These are phyloP conservation scores for Ramalina intermedia DNA, from an alignment of 495 filamentous ascomycete genomes.

Conservation along the genomic window DNA sequence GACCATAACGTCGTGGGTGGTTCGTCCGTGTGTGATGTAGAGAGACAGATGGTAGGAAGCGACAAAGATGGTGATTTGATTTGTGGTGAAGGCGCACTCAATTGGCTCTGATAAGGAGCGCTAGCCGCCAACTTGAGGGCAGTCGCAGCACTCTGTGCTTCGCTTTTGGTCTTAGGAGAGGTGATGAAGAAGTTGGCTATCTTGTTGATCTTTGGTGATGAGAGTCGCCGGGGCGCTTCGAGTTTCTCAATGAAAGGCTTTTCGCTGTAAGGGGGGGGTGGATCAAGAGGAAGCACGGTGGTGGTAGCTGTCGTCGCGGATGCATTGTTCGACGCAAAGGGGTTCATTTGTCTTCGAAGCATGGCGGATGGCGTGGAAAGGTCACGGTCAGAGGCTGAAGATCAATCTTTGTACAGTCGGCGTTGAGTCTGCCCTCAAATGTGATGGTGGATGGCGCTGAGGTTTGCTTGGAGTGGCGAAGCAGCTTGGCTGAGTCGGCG, in stretches of 20 bases:
- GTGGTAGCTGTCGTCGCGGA: slow-evolving; percentile 30
- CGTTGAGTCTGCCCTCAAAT: too few relatives aligned
- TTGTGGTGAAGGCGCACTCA: slow-evolving; percentile 42
- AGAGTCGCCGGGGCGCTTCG: slow-evolving; percentile 29
- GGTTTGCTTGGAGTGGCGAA: too few relatives aligned
- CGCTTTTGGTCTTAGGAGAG: slow-evolving; percentile 40
- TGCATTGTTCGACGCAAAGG: slow-evolving; percentile 30
- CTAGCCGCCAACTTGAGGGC: slow-evolving; percentile 46
- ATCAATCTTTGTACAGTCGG: too few relatives aligned
- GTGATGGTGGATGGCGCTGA: too few relatives aligned
- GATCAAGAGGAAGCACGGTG: slow-evolving; percentile 11
- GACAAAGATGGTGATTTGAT: slow-evolving; percentile 61
- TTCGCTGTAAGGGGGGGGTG: slow-evolving; percentile 1
- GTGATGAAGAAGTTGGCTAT: slow-evolving; percentile 43
- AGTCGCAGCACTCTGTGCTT: slow-evolving; percentile 33
- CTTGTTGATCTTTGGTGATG: slow-evolving; percentile 53
- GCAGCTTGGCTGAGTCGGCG: too few relatives aligned
- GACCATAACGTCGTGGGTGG: slow-evolving; percentile 73
- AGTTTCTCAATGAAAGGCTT: slow-evolving; percentile 30
- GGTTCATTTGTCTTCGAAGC: slow-evolving; percentile 39
- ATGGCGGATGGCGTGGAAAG: slow-evolving; percentile 30
- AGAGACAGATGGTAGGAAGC: slow-evolving; percentile 83
- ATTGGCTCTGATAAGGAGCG: slow-evolving; percentile 40
- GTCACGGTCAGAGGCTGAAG: too few relatives aligned
- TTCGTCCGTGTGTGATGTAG: slow-evolving; percentile 67